Evolutionary conservation across 2,329 filamentous ascomycete genomes (phyloP), one percentile per base, ranked within the genome.

Genomic region (Nemania sp.): DNA sequence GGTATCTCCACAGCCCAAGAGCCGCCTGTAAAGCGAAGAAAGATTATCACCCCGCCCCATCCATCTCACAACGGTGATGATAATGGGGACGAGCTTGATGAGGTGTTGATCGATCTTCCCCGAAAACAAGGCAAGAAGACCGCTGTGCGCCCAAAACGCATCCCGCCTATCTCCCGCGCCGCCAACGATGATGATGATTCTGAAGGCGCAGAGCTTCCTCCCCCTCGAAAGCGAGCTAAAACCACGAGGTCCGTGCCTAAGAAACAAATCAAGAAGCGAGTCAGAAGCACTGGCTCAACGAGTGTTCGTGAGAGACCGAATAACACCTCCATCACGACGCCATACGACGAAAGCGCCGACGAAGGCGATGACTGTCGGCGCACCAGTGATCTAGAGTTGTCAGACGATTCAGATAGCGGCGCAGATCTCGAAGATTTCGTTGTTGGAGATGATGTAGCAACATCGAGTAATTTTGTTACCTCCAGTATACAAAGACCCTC

Each of bases 331-430:
- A 9, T 5, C n/a, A 20, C 39, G 9, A 56, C 48, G 6, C 26
- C 57, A 19, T 70, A 70, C 47, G 68, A 70, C 42, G 68, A 70
- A 52, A 70, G 67, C 42, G 68, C 68, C 7, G 68, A 70, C 54
- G 65, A 70, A 56, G 64, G 68, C 15, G 63, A 67, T 44, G 66
- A 71, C 55, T 73, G 71, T 44, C 62, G 67, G 5, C 64, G 68
- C 45, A 70, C 68, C 4, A 70, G 69, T 47, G 71, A 73, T 49
- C 52, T 73, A 6, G 71, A 72, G 36, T 51, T 70, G 11, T 69
- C 70, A 39, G 66, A 72, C 28, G 70, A 72, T 36, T 72, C 65
- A 2, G 68, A 70, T 43, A 58, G 59, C 45, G 68, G 68, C 15
- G 64, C 62, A 2, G 68, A 70, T 47, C 63, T 70, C 3, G 67